Percentiles rank a stretch among this genome's conserved stretches.
Conservation (phyloP, 2,329 filamentous ascomycete species). For the Neonectria magnoliae region DNA sequence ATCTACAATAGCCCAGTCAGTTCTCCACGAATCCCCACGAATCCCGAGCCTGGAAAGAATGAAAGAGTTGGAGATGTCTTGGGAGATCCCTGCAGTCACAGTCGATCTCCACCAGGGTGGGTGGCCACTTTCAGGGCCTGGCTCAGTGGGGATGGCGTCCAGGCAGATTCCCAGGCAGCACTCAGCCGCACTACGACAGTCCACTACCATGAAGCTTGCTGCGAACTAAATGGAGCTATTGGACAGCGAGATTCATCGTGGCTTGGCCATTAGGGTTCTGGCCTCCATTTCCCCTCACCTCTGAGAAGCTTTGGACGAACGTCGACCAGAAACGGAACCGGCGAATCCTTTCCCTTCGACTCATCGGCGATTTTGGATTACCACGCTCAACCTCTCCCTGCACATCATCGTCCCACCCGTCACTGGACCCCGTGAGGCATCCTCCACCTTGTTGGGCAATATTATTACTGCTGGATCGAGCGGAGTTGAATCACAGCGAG, state of each 20-base stretch:
- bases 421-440: neutral
- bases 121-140: neutral
- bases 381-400: neutral
- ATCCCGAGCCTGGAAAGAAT: neutral
- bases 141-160: neutral
- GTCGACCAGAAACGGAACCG: neutral
- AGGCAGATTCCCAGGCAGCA: constrained; percentile 18
- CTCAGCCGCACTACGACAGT: constrained; percentile 14
- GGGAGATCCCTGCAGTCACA: neutral
- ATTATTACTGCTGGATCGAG: neutral
- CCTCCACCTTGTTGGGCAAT: neutral
- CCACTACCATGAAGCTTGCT: neutral
- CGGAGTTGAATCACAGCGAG: neutral
- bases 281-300: neutral
- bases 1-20: neutral
- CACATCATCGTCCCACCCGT: neutral
- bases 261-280: constrained; percentile 1
- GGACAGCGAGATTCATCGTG: constrained; percentile 2
- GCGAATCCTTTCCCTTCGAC: constrained; percentile 3
- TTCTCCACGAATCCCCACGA: neutral
- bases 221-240: constrained; percentile 1
- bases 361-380: constrained; percentile 4
- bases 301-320: neutral
- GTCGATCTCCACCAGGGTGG: neutral
- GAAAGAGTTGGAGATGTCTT: neutral